Evolutionary conservation across 345 rosid species (phyloP), one percentile per base, ranked within the genome.

Genomic region (Salix brachista): DNA sequence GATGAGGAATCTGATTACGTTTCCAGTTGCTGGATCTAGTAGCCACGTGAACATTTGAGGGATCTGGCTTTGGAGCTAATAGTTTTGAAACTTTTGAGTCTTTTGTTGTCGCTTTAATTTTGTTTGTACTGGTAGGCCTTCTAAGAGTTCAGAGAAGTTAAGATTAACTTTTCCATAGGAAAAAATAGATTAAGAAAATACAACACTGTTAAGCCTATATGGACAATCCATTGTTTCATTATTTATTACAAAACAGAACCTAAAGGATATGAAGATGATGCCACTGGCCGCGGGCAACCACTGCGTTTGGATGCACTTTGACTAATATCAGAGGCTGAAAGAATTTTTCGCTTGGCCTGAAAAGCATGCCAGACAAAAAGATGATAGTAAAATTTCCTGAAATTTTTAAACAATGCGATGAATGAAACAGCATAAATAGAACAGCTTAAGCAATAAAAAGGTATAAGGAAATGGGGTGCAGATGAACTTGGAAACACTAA

Each of bases 261-360:
- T 75, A 73, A 93, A 93, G 99, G 99, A 95, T 95, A 95, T 95
- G 92, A 87, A 80, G 94, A 84, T 80, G 90, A 80, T 42, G 85
- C 79, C 75, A 75, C 84, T 50, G 92, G 91, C 68, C 85, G 84
- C 28, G 89, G 91, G 42, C 88, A 82, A 69, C 91, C 92, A 62
- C 91, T 85, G 56, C 90, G 89, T 84, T 93, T 91, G 68, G 96
- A 88, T 14, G 90, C 90, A 74, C 90, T 91, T 82, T 87, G 85
- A 72, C 83, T 86, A 78, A 79, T 77, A 74, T 85, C 94, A 71
- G 77, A 85, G 42, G 85, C 78, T 68, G 90, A 54, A 69, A 81
- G 80, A 56, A 88, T 84, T 75, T 88, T 90, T 76, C 85, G 82
- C 83, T 88, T 91, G 66, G 83, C 88, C 97, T 90, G 86, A 73